These are phyloP conservation scores for Termitomyces sp. DNA, from an alignment of 768 basidiomycete species.

Conservation along the genomic window DNA sequence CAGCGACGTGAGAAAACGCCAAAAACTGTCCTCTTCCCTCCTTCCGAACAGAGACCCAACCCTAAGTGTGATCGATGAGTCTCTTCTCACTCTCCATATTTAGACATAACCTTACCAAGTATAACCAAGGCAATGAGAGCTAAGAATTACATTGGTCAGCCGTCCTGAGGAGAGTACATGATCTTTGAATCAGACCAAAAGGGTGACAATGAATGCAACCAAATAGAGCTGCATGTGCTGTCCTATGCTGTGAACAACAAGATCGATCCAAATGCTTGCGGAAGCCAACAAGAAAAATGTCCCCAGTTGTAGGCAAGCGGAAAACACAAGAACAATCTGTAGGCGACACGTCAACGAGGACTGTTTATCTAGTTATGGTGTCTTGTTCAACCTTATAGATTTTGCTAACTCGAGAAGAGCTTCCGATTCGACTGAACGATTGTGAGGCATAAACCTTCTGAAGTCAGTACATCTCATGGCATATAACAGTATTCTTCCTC, in stretches of 20 bases:
- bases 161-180: neutral
- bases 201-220: conserved; percentile 36
- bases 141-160: conserved; percentile 14
- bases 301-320: conserved; percentile 44
- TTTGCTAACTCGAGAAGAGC: conserved; percentile 38
- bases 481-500: neutral
- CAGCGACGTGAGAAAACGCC: conserved; percentile 36
- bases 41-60: conserved; percentile 44
- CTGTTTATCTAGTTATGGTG: neutral
- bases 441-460: conserved; percentile 40
- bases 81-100: neutral
- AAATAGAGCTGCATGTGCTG: conserved; percentile 33
- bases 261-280: conserved; percentile 47
- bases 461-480: neutral
- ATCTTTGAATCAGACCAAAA: conserved; percentile 32
- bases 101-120: conserved; percentile 31
- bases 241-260: conserved; percentile 35
- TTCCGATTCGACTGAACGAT: conserved; percentile 48
- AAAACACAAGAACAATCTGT: conserved; percentile 48
- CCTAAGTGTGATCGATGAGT: conserved; percentile 27
- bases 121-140: conserved; percentile 46
- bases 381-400: conserved; percentile 41
- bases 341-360: neutral
- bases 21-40: conserved; percentile 39
- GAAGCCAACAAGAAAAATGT: conserved; percentile 48